A percentile compares a stretch with the other conserved stretches of the same genome.
Evolutionary conservation across 805 yeast species (phyloP).

Genomic region (Teunomyces funiuensis): DNA sequence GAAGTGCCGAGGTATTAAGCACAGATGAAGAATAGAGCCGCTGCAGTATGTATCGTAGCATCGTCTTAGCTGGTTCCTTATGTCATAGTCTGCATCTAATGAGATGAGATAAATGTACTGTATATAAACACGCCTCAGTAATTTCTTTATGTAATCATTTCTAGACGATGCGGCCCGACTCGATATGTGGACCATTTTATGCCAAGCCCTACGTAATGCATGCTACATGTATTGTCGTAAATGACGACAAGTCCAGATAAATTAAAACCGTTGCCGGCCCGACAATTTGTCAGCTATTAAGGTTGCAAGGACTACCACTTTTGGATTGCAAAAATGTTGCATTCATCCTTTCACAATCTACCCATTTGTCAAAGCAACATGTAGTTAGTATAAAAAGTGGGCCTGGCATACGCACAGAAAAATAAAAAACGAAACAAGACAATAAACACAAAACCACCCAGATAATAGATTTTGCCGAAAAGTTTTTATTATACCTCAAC

Average conservation of each 20-base stretch:
- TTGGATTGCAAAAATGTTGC: no score
- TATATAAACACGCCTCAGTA: no score
- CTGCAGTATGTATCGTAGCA: neutral
- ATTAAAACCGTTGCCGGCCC: no score
- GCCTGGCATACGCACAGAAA: no score
- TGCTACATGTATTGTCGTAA: neutral
- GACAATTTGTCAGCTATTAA: no score
- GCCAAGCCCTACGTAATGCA: neutral
- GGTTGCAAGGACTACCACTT: no score
- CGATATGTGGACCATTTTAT: neutral
- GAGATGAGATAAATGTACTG: neutral
- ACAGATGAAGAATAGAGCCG: conserved; percentile 4
- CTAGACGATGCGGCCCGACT: neutral
- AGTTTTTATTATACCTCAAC: neutral
- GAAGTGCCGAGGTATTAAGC: conserved; percentile 10
- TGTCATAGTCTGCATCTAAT: neutral
- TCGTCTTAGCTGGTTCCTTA: neutral
- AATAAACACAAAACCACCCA: no score
- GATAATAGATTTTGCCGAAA: neutral
- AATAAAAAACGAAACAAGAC: no score
- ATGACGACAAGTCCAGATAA: neutral
- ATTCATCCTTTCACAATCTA: no score
- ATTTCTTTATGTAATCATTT: no score
- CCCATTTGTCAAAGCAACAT: no score
- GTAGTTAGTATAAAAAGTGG: no score